Percentiles rank a stretch among this genome's conserved stretches.
Evolutionary conservation across 1,284 basidiomycete genomes (phyloP).

Genomic region (Rhodofomes roseus): DNA sequence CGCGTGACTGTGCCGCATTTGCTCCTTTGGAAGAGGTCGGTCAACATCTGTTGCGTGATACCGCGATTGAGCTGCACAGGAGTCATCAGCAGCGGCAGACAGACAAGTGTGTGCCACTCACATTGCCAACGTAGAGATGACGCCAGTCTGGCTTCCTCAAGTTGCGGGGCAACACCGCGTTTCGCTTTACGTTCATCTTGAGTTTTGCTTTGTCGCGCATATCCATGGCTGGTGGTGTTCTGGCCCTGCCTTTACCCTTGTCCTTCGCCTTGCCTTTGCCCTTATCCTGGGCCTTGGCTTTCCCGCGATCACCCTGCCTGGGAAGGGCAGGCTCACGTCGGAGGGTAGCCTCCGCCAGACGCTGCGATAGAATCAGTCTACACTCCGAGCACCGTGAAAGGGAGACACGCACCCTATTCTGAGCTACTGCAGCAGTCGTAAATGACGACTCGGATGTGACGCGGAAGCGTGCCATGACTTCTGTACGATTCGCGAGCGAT

Average conservation of each 20-base stretch:
- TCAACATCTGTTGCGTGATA: conserved; percentile 35
- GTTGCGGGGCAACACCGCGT: conserved; percentile 4
- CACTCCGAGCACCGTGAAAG: not conserved
- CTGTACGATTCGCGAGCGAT: not conserved
- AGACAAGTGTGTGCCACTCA: conserved; percentile 27
- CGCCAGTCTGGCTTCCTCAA: conserved; percentile 17
- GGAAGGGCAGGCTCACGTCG: not conserved
- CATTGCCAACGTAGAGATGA: conserved; percentile 58
- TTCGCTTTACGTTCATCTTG: conserved; percentile 15
- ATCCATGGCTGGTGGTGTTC: conserved; percentile 6
- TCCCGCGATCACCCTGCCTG: not conserved
- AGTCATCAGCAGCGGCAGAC: not conserved
- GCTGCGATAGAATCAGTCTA: not conserved
- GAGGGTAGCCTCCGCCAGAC: not conserved
- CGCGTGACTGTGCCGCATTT: conserved; percentile 35
- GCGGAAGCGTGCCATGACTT: not conserved
- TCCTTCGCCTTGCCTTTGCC: conserved; percentile 3
- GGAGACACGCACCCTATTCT: not conserved
- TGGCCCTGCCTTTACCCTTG: conserved; percentile 17
- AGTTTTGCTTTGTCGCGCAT: conserved; percentile 10
- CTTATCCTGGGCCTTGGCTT: not conserved
- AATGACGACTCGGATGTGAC: not conserved
- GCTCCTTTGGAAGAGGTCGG: conserved; percentile 36
- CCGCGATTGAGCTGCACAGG: conserved; percentile 27
- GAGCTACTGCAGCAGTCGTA: not conserved